Conservation (phyloP, 129 eudicot species). For the Artemisia tridentata region DNA sequence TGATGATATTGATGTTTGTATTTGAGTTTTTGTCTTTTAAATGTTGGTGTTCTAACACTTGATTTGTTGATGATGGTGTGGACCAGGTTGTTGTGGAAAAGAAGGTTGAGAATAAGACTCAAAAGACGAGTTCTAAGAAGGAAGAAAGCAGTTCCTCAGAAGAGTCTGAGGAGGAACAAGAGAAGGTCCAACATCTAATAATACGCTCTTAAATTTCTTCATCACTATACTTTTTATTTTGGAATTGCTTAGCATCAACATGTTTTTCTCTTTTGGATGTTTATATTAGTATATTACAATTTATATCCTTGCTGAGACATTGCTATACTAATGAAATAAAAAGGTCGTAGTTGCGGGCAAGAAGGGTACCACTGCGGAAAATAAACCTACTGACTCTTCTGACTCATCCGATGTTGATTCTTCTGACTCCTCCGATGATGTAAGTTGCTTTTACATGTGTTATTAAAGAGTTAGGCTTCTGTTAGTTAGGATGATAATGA, state of each 20-base stretch:
- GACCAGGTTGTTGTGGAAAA: neutral
- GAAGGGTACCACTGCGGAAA: neutral
- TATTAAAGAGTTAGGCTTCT: too few species aligned
- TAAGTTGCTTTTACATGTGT: too few species aligned
- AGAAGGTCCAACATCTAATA: neutral
- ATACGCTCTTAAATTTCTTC: neutral
- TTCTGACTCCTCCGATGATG: too few species aligned
- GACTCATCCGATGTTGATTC: neutral
- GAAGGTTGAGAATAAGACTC: neutral
- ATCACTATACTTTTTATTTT: neutral
- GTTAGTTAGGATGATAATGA: too few species aligned
- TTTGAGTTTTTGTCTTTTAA: too few species aligned
- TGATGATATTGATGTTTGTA: too few species aligned
- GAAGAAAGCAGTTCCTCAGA: neutral
- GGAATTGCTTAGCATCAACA: neutral
- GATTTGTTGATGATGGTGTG: neutral
- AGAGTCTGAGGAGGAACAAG: neutral
- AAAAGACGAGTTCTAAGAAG: neutral
- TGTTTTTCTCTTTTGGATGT: neutral
- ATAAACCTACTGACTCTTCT: neutral
- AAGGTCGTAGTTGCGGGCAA: neutral
- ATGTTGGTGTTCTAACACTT: too few species aligned
- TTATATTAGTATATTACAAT: too few species aligned
- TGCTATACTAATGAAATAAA: neutral
- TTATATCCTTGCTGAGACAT: neutral